These are phyloP conservation scores for Stentor roeselii DNA, from an alignment of 73 alveolate species.

Conservation along the genomic window DNA sequence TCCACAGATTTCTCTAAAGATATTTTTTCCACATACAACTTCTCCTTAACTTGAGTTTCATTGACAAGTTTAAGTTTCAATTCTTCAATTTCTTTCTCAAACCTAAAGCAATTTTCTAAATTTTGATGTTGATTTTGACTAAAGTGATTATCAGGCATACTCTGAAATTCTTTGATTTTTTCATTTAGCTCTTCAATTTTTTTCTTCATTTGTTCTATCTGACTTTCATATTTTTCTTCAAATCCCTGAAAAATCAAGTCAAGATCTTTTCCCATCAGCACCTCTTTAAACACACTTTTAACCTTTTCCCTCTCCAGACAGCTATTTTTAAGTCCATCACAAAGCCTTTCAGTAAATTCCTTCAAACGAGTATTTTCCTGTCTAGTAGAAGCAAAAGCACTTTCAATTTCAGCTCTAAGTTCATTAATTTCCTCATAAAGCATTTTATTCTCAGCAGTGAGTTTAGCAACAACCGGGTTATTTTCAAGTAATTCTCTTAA, in stretches of 20 bases:
- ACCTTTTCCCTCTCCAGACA: neutral
- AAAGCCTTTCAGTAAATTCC: slow-evolving; percentile 11
- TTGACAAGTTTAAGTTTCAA: slow-evolving; percentile 16
- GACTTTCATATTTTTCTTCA: neutral
- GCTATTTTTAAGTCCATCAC: neutral
- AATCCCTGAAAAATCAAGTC: slow-evolving; percentile 22
- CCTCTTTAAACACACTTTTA: neutral
- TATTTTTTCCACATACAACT: neutral
- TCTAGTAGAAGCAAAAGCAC: neutral
- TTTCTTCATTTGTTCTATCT: neutral
- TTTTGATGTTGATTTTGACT: neutral
- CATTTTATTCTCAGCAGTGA: neutral
- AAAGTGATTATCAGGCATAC: neutral
- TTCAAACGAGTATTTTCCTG: neutral
- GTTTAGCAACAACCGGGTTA: slow-evolving; percentile 14
- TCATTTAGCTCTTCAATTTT: slow-evolving; percentile 17
- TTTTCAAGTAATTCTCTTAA: neutral
- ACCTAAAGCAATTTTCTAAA: neutral
- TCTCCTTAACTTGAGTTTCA: neutral
- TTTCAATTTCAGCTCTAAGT: slow-evolving; percentile 4
- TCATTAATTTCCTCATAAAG: slow-evolving; percentile 6
- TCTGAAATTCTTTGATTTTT: neutral
- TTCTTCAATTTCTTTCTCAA: slow-evolving; percentile 25
- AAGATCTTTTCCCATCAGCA: neutral
- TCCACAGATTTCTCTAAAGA: neutral